These are phyloP conservation scores for Auricularia heimuer DNA, from an alignment of 768 basidiomycete genomes.

Conservation along the genomic window DNA sequence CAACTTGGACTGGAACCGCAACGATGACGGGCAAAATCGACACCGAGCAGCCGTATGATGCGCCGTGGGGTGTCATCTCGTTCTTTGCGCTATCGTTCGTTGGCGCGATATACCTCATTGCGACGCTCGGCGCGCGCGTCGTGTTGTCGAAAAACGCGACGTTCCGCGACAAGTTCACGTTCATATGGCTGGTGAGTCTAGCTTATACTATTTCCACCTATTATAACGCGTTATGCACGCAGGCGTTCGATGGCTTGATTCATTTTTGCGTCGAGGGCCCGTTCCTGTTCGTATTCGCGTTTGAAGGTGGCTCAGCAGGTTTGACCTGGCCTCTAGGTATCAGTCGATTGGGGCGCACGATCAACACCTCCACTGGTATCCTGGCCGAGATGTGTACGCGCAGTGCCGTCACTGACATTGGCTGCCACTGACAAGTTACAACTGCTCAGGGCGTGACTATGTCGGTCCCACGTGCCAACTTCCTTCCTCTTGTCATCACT, in stretches of 20 bases:
- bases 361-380: slow-evolving; percentile 58
- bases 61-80: not conserved
- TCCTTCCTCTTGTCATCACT: not conserved
- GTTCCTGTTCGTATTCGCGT: slow-evolving; percentile 34
- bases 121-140: not conserved
- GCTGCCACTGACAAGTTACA: too few species aligned
- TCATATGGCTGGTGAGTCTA: not conserved
- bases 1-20: too few species aligned
- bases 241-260: slow-evolving; percentile 66
- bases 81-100: not conserved
- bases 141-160: not conserved
- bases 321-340: slow-evolving; percentile 23
- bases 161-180: not conserved
- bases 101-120: not conserved
- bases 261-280: slow-evolving; percentile 75
- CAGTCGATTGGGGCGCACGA: slow-evolving; percentile 64
- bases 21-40: too few species aligned
- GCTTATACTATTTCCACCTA: too few species aligned
- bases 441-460: not conserved
- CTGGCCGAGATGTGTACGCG: slow-evolving; percentile 68
- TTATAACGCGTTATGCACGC: too few species aligned
- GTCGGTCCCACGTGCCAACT: not conserved
- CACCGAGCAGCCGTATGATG: not conserved
- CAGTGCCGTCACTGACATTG: slow-evolving; percentile 2
- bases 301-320: not conserved